Conservation (phyloP, 441 rosid species). For the Biscutella auriculata region DNA sequence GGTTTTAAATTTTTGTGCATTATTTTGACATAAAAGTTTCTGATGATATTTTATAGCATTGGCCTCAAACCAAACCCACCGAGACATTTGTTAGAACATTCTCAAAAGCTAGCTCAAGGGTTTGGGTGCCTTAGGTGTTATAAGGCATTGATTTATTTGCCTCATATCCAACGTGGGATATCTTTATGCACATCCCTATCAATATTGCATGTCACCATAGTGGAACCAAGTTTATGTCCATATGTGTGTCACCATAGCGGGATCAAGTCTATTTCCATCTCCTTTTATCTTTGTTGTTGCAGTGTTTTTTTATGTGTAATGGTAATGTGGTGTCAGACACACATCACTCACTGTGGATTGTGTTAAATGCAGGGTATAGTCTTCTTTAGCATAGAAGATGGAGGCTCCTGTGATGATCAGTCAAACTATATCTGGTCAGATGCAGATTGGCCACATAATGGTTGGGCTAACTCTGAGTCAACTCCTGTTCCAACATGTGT, state of each 20-base stretch:
- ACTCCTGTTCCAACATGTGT: conserved; percentile 66
- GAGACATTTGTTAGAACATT: no score
- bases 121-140: no score
- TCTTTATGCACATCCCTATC: no score
- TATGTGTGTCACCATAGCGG: background rate
- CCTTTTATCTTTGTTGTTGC: background rate
- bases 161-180: no score
- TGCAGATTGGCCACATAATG: conserved; percentile 86
- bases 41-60: background rate
- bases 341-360: conserved; percentile 14
- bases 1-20: no score
- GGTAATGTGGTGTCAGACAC: background rate
- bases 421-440: conserved; percentile 58
- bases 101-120: no score
- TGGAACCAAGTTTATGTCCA: no score
- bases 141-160: no score
- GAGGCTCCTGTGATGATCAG: conserved; percentile 27
- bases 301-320: conserved; percentile 4
- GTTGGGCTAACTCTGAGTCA: conserved; percentile 83
- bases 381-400: conserved; percentile 61
- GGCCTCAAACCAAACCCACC: no score
- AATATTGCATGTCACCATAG: background rate
- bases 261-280: background rate
- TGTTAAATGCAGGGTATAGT: conserved; percentile 57
- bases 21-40: background rate